Conservation (phyloP, 2,329 filamentous ascomycete species). For the Zopfia rhizophila region DNA sequence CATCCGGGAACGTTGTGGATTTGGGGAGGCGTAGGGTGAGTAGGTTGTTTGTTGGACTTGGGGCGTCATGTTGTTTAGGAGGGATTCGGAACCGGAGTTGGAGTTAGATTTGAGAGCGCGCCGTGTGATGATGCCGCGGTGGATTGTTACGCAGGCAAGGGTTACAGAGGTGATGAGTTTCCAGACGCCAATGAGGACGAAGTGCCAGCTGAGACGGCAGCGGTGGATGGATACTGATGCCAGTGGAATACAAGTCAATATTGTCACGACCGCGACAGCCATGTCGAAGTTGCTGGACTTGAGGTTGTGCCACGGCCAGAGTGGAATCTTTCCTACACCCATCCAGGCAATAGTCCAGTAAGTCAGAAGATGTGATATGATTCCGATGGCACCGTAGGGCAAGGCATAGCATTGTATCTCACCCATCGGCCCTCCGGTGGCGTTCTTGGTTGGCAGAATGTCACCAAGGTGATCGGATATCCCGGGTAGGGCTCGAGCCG, state of each 20-base stretch:
- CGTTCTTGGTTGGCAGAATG: slow-evolving; percentile 16
- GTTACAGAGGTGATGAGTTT: slow-evolving; percentile 27
- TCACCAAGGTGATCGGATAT: slow-evolving; percentile 12
- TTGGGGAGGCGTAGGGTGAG: neutral
- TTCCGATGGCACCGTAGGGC: slow-evolving; percentile 35
- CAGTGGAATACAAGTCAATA: slow-evolving; percentile 23
- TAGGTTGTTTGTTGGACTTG: too few species aligned
- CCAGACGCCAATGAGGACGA: slow-evolving; percentile 26
- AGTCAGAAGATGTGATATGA: slow-evolving; percentile 55
- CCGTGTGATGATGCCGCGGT: slow-evolving; percentile 18
- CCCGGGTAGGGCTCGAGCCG: too few species aligned
- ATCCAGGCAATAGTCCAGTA: slow-evolving; percentile 56
- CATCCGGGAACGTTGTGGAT: slow-evolving; percentile 1
- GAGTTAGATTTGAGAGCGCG: neutral
- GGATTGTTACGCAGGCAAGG: slow-evolving; percentile 20
- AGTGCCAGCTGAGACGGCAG: slow-evolving; percentile 30
- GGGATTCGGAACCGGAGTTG: neutral
- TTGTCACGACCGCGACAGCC: slow-evolving; percentile 9
- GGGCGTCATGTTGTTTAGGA: too few species aligned
- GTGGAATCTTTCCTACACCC: slow-evolving; percentile 37
- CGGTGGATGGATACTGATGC: slow-evolving; percentile 25
- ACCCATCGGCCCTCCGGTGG: slow-evolving; percentile 17
- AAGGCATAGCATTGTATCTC: slow-evolving; percentile 33
- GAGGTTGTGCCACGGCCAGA: slow-evolving; percentile 21
- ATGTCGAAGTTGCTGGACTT: slow-evolving; percentile 18